These are phyloP conservation scores for Cladosporium sp. DNA, from an alignment of 2,329 filamentous ascomycete genomes.

Conservation along the genomic window DNA sequence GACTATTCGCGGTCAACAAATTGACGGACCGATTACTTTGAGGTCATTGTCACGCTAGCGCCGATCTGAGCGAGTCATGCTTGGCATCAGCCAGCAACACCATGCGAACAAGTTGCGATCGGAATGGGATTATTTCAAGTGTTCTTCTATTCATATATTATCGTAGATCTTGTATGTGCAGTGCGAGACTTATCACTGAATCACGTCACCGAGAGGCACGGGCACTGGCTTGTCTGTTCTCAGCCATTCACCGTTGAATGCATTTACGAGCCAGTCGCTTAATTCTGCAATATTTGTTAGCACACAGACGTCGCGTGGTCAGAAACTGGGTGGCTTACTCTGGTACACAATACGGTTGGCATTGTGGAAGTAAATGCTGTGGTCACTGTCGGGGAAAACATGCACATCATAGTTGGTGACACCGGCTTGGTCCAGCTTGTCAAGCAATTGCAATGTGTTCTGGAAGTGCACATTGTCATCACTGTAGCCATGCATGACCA, in stretches of 20 bases:
- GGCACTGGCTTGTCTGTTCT: constrained; percentile 52
- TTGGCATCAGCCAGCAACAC: background rate
- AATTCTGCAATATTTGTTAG: constrained; percentile 53
- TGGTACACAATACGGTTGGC: constrained; percentile 89
- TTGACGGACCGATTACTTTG: constrained; percentile 5
- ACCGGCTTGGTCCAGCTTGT: constrained; percentile 73
- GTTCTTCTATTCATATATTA: constrained; percentile 1
- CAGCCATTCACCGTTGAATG: constrained; percentile 95
- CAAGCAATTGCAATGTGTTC: constrained; percentile 82
- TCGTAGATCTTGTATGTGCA: background rate
- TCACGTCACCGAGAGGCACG: constrained; percentile 15
- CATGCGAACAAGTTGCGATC: too few species aligned
- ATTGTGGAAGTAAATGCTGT: constrained; percentile 91
- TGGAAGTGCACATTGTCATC: constrained; percentile 99
- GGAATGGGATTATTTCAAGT: background rate
- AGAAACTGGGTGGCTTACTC: constrained; percentile 57
- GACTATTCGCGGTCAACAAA: background rate
- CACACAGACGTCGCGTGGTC: background rate
- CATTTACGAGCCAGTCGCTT: constrained; percentile 88
- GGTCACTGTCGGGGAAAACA: constrained; percentile 93
- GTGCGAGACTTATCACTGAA: background rate
- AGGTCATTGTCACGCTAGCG: constrained; percentile 7
- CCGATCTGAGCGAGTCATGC: background rate
- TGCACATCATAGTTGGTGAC: constrained; percentile 96
- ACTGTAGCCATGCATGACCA: constrained; percentile 92